These are phyloP conservation scores for Cymbopogon citratus DNA, from an alignment of 176 grass and related monocot genomes.

Conservation along the genomic window DNA sequence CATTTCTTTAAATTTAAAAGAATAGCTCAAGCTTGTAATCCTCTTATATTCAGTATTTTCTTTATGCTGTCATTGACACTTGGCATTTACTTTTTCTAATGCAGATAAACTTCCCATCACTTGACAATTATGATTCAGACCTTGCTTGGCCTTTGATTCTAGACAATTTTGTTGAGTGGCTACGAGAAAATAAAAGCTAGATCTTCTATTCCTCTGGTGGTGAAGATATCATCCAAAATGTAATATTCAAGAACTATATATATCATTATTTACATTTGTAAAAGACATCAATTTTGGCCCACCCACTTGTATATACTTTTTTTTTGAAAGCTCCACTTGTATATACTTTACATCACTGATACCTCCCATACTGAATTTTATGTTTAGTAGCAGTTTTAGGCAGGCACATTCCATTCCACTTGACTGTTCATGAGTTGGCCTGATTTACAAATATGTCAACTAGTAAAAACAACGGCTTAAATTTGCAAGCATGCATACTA, in stretches of 20 bases:
- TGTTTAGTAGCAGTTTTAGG: background rate
- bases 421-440: background rate
- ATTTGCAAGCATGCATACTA: conserved; percentile 9
- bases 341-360: background rate
- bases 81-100: conserved; percentile 18
- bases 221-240: conserved; percentile 28
- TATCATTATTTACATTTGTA: background rate
- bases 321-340: too few relatives aligned
- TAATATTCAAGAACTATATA: conserved; percentile 26
- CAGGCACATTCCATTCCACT: background rate
- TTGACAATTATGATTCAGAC: conserved; percentile 89
- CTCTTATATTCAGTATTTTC: background rate
- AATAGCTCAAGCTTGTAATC: background rate
- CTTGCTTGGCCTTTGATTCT: conserved; percentile 97
- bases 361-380: background rate
- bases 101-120: conserved; percentile 96
- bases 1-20: background rate
- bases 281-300: background rate
- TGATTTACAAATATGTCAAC: background rate
- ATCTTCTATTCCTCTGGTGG: conserved; percentile 16
- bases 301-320: background rate
- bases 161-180: conserved; percentile 99
- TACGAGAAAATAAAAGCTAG: conserved; percentile 65
- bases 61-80: conserved; percentile 11
- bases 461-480: background rate